Conservation (phyloP, 2,329 filamentous ascomycete genomes). For the Ophiostoma fasciatum region DNA sequence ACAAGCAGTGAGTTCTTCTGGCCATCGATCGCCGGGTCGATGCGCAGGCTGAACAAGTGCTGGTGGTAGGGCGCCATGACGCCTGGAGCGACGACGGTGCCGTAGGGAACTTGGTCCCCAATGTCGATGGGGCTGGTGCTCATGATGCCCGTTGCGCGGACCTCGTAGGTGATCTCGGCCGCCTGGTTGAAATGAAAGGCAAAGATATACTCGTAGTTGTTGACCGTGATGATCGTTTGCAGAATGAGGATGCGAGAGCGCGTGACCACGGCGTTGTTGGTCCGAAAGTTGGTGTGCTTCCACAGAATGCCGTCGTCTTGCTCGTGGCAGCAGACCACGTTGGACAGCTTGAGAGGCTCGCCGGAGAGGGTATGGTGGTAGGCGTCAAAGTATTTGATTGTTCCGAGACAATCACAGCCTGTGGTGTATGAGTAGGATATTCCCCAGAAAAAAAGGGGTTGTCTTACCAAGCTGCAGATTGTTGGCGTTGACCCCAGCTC, state of each 20-base stretch:
- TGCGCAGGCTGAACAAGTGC: constrained; percentile 49
- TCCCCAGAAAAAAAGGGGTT: too few species aligned
- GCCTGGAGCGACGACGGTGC: constrained; percentile 48
- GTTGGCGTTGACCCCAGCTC: constrained; percentile 51
- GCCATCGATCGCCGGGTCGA: constrained; percentile 41
- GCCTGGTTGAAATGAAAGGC: constrained; percentile 43
- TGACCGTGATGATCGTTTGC: constrained; percentile 53
- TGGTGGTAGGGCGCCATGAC: constrained; percentile 56
- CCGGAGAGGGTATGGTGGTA: constrained; percentile 39
- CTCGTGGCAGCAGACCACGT: constrained; percentile 34
- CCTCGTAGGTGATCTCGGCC: constrained; percentile 45
- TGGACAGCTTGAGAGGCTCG: constrained; percentile 44
- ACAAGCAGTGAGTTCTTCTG: constrained; percentile 35
- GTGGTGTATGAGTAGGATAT: too few species aligned
- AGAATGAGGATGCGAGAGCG: constrained; percentile 47
- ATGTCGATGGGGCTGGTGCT: constrained; percentile 43
- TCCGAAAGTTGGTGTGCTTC: constrained; percentile 59
- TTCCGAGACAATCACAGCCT: constrained; percentile 56
- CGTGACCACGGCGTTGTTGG: constrained; percentile 41
- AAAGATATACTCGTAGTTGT: constrained; percentile 53
- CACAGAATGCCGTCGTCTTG: constrained; percentile 40
- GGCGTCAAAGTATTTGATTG: constrained; percentile 51
- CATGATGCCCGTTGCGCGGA: constrained; percentile 50
- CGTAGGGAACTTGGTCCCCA: constrained; percentile 36
- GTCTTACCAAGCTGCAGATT: constrained; percentile 36